Evolutionary conservation across 768 basidiomycete genomes (phyloP), one percentile per base, ranked within the genome.

Genomic region (Mycena alexandri): DNA sequence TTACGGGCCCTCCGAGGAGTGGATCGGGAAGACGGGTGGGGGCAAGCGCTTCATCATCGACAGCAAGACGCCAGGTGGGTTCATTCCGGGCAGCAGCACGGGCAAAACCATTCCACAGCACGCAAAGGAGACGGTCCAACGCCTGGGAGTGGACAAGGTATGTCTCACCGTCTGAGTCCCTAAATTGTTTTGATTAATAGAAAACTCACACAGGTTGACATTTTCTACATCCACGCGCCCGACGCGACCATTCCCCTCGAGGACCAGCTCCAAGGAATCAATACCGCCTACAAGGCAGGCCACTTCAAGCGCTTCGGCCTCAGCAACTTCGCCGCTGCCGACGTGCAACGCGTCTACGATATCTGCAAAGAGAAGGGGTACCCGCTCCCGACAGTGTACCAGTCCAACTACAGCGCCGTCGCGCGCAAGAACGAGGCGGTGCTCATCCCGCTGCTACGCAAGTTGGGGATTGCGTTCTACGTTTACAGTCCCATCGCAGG

Each of bases 231-330:
- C 21, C 54, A 55, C 24, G 54, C 54, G 54, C 54, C 54, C 9
- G 53, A 54, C 19, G 53, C 53, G 13, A 10, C 53, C 10, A n/a
- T 54, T 16, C 33, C 34, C 16, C 53, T 54, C 11, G 53, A 54
- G 38, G 53, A 54, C 38, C 53, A 54, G 53, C 53, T 38, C 53
- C 34, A 38, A n/a, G 53, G 53, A 9, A 54, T 54, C 13, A 41
- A 38, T n/a, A 34, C 34, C 2, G 53, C 53, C 33, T 22, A 54
- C 34, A 38, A 38, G 13, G 53, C 53, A 12, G 53, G 53, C 34
- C 16, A 54, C 53, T 54, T 54, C 36, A 54, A 54, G 36, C 53
- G 53, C 14, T 54, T 54, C 13, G 53, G 53, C 38, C 33, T 54
- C 13, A 54, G 53, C 36, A 54, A 54, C 36, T 54, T 54, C 53